These are phyloP conservation scores for Stromatinia cepivora DNA, from an alignment of 2,329 filamentous ascomycete species.

Conservation along the genomic window DNA sequence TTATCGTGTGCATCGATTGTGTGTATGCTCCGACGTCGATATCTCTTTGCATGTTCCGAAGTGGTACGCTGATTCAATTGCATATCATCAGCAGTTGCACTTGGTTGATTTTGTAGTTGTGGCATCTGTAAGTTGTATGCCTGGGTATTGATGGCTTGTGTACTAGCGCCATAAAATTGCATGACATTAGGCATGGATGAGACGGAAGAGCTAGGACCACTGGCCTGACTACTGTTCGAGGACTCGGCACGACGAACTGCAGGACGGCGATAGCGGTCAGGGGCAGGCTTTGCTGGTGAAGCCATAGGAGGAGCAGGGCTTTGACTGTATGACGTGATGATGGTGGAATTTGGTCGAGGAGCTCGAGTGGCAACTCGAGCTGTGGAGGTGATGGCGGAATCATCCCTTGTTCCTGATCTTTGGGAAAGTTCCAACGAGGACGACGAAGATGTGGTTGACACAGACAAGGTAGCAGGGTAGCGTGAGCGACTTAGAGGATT, in stretches of 20 bases:
- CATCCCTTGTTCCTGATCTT: conserved; percentile 53
- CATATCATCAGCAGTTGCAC: conserved; percentile 37
- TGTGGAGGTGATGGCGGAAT: conserved; percentile 49
- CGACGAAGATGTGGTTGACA: conserved; percentile 46
- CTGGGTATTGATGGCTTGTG: conserved; percentile 35
- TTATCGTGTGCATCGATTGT: conserved; percentile 51
- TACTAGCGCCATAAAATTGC: conserved; percentile 54
- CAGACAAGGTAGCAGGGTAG: conserved; percentile 52
- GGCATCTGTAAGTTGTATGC: conserved; percentile 36
- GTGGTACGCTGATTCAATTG: conserved; percentile 57
- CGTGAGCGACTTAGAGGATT: conserved; percentile 44
- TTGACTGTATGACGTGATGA: conserved; percentile 47
- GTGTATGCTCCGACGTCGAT: conserved; percentile 81
- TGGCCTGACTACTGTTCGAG: conserved; percentile 32
- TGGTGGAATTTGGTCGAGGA: conserved; percentile 44
- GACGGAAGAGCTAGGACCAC: conserved; percentile 43
- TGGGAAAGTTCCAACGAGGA: conserved; percentile 42
- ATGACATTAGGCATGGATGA: conserved; percentile 56
- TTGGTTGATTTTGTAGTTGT: conserved; percentile 31
- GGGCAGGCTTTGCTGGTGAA: conserved; percentile 65
- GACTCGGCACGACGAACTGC: conserved; percentile 52
- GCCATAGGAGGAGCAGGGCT: conserved; percentile 48
- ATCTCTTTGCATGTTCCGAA: conserved; percentile 71
- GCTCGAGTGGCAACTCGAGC: conserved; percentile 32
- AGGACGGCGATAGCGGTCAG: conserved; percentile 79